Conservation (phyloP, 305 asterid genomes). For the Caryopteris hybrid region DNA sequence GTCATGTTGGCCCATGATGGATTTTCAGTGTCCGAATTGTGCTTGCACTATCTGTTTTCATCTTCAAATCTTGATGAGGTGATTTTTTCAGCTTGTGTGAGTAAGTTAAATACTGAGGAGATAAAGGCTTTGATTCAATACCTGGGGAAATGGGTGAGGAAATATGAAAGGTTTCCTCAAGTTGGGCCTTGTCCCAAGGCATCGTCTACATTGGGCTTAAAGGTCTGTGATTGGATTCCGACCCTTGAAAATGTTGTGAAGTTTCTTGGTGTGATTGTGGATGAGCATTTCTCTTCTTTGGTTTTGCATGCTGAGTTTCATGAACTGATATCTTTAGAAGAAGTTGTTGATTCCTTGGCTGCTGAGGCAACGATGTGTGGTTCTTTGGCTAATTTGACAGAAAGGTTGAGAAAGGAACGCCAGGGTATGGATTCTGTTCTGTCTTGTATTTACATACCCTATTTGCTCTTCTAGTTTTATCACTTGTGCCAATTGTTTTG, state of each 20-base stretch:
- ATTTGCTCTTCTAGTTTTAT: not conserved
- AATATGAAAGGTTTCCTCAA: conserved; percentile 82
- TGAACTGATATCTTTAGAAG: conserved; percentile 47
- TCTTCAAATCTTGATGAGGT: conserved; percentile 73
- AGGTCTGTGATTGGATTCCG: conserved; percentile 38
- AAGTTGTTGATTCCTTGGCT: conserved; percentile 54
- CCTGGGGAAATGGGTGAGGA: conserved; percentile 74
- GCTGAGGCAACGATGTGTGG: conserved; percentile 67
- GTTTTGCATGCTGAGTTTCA: conserved; percentile 64
- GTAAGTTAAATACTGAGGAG: conserved; percentile 70
- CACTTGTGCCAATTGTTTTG: not conserved
- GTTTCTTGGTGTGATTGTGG: conserved; percentile 65
- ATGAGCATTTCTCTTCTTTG: conserved; percentile 78
- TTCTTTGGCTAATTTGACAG: conserved; percentile 48
- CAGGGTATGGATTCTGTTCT: conserved; percentile 36
- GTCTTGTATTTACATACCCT: not conserved
- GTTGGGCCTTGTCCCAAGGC: conserved; percentile 66
- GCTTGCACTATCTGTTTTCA: conserved; percentile 70
- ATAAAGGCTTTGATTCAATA: conserved; percentile 59
- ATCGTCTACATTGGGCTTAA: conserved; percentile 53
- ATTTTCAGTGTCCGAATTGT: conserved; percentile 60
- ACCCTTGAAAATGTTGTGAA: conserved; percentile 42
- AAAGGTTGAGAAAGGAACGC: conserved; percentile 33
- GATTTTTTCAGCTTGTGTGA: conserved; percentile 64
- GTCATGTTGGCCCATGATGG: conserved; percentile 81